Evolutionary conservation across 148 eudicot genomes (phyloP), one percentile per base, ranked within the genome.

Genomic region (Heliamphora exappendiculata): DNA sequence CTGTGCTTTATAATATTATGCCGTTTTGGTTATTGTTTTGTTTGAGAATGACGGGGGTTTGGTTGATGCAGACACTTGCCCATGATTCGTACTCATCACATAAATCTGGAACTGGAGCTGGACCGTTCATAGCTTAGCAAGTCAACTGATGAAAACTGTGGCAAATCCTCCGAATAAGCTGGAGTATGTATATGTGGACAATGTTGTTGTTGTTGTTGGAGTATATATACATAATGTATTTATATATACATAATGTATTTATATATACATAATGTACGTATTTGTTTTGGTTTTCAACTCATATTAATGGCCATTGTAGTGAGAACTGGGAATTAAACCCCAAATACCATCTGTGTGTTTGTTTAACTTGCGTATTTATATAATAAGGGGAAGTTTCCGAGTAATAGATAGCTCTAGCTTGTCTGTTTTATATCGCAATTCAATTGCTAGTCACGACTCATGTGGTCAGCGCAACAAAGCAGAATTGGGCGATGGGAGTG

Each of bases 21-120:
- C 16, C 5, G 0, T 72, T 70, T 17, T 42, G 2, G 8, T 12
- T 44, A 19, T 1, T 68, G 65, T 47, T 68, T 75, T 31, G 42
- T 53, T 70, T 54, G 29, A 37, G n/a, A 31, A 3, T 37, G 44
- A 59, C 22, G 72, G 17, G 17, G 49, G 16, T 63, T 73, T 49
- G 26, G 6, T 42, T 71, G 72, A 60, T 85, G 90, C 97, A 94
- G 98, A 85, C 91, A 42, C 91, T 91, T 54, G 98, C 98, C 70
- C 98, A 94, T 83, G 98, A 94, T 85, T 84, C 98, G 6, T 91
- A 89, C 79, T 90, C 98, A 44, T 83, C 82, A 68, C 78, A 85
- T 65, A n/a, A n/a, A n/a, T n/a, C n/a, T n/a, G n/a, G n/a, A n/a
- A n/a, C n/a, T n/a, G n/a, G n/a, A n/a, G n/a, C n/a, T n/a, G n/a